Evolutionary conservation across 192 early-diverging fungal species (phyloP).

Genomic region (Coemansia sp.): DNA sequence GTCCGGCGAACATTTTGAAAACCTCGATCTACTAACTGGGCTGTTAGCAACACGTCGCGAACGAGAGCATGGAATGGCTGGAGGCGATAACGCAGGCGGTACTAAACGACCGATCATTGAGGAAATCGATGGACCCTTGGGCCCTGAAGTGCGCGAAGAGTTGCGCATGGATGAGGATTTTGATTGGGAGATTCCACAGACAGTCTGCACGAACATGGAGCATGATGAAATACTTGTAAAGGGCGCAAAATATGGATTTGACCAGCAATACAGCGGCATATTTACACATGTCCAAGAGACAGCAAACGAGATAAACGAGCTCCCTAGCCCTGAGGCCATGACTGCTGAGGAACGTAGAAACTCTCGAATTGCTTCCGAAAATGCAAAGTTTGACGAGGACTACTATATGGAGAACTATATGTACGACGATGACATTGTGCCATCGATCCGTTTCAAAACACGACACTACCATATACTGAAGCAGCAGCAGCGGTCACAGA

Average conservation of each 20-base stretch:
- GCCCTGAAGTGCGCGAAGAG: constrained; percentile 14
- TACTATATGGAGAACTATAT: constrained; percentile 90
- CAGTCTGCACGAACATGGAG: constrained; percentile 35
- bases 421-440: constrained; percentile 82
- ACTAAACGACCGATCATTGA: constrained; percentile 37
- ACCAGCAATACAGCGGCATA: constrained; percentile 77
- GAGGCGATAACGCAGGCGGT: background rate
- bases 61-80: constrained; percentile 53
- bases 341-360: constrained; percentile 53
- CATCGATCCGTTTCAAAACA: constrained; percentile 73
- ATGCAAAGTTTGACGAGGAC: constrained; percentile 88
- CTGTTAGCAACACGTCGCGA: constrained; percentile 65
- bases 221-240: constrained; percentile 36
- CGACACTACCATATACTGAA: constrained; percentile 64
- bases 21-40: constrained; percentile 87
- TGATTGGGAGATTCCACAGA: constrained; percentile 88
- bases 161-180: constrained; percentile 60
- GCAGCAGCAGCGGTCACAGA: constrained; percentile 56
- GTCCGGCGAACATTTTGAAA: constrained; percentile 75
- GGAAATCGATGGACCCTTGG: constrained; percentile 22
- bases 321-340: constrained; percentile 59
- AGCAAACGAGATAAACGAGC: constrained; percentile 68
- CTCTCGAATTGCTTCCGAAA: constrained; percentile 67
- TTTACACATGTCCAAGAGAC: constrained; percentile 72
- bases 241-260: constrained; percentile 81